phyloP scores from a whole-genome alignment of 2,329 filamentous ascomycete genomes.

The Dactylellina leptospora region DNA sequence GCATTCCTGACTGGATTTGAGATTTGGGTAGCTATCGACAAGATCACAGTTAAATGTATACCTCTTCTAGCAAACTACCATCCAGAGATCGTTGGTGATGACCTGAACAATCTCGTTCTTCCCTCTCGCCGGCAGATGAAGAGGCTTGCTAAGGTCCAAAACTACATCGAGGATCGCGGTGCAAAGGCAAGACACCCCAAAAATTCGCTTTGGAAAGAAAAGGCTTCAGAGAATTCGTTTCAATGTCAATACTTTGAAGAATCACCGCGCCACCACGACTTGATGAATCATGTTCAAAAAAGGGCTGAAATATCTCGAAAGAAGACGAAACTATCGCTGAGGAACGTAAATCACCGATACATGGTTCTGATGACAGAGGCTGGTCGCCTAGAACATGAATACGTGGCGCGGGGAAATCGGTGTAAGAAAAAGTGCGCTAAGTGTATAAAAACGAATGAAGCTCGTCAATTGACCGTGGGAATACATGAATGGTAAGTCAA shows the following conservation, averaged over 20 bases:
- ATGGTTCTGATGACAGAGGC: neutral
- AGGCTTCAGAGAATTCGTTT: slow-evolving; percentile 61
- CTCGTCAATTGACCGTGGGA: slow-evolving; percentile 62
- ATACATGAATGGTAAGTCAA: slow-evolving; percentile 69
- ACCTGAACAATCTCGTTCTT: slow-evolving; percentile 64
- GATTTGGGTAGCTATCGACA: slow-evolving; percentile 69
- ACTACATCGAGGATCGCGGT: slow-evolving; percentile 62
- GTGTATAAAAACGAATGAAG: slow-evolving; percentile 60
- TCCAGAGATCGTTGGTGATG: slow-evolving; percentile 61
- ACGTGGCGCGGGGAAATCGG: slow-evolving; percentile 15
- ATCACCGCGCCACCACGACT: slow-evolving; percentile 61
- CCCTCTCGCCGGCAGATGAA: slow-evolving; percentile 63
- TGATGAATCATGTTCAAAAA: slow-evolving; percentile 20
- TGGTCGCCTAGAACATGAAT: slow-evolving; percentile 13
- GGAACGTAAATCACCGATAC: slow-evolving; percentile 14
- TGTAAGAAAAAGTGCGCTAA: slow-evolving; percentile 4
- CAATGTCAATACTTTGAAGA: slow-evolving; percentile 64
- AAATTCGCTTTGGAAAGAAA: slow-evolving; percentile 60
- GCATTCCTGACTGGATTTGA: slow-evolving; percentile 69
- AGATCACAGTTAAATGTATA: slow-evolving; percentile 60
- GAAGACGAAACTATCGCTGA: neutral
- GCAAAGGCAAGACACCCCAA: slow-evolving; percentile 39
- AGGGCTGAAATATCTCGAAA: slow-evolving; percentile 19
- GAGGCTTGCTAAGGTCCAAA: slow-evolving; percentile 63
- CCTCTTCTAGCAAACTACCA: slow-evolving; percentile 64